Evolutionary conservation across 495 filamentous ascomycete species (phyloP), one percentile per base, ranked within the genome.

Genomic region (Hypoxylon intermedium): DNA sequence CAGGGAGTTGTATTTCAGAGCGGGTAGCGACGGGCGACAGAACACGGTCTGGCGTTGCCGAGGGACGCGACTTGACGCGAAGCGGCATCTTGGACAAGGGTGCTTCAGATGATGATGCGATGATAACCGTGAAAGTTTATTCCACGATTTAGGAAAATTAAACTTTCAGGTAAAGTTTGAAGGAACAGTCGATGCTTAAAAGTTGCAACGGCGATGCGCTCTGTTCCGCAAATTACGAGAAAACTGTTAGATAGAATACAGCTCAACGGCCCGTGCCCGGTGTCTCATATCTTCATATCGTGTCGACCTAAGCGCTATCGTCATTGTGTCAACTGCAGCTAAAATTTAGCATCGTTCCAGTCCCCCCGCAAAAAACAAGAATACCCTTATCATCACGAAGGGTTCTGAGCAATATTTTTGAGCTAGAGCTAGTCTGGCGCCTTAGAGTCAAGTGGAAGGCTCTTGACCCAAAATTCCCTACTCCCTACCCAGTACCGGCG

Each of bases 1-100:
- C 74, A 6, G 87, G 89, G 11, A 87, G 76, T 26, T 82, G 82
- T 3, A 70, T 26, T 15, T 67, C 46, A 12, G 41, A 13, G 21
- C 40, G 48, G 30, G 46, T 26, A 11, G 46, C 31, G 36, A 48
- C 40, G 13, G n/a, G 62, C 18, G 42, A 58, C 40, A 53, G 63
- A 60, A 12, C 59, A 55, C 60, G 60, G 58, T 74, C 65, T 6
- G 43, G 49, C 41, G 62, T 67, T 3, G 60, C 44, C 42, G 60
- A 21, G 30, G 58, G 58, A 47, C 69, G 67, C 61, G 76, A 74
- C 59, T 74, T 80, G 59, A 80, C 76, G 66, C 77, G 77, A 46
- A 80, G 60, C 19, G 75, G 75, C 77, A 79, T 79, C 28, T 50
- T 57, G 38, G 38, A 21, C 6, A 30, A n/a, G n/a, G 47, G 15